Conservation (phyloP, 1,284 basidiomycete genomes). For the Leccinum subfulvum region DNA sequence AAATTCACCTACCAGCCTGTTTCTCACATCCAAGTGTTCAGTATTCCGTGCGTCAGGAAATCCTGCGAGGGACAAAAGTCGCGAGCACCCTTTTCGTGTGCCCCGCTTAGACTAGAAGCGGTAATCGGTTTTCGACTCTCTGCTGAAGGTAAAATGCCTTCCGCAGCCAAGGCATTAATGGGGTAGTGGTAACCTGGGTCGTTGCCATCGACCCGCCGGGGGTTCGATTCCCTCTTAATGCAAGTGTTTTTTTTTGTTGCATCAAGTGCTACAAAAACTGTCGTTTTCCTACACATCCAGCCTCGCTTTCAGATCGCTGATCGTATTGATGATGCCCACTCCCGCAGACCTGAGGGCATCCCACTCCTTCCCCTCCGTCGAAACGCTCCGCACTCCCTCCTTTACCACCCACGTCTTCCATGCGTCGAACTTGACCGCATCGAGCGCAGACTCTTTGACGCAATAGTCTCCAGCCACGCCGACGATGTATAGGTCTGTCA, state of each 20-base stretch:
- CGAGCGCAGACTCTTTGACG: constrained; percentile 48
- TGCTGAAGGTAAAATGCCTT: background rate
- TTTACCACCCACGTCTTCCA: constrained; percentile 49
- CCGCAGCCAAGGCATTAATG: constrained; percentile 20
- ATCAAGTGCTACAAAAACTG: background rate
- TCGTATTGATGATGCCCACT: constrained; percentile 28
- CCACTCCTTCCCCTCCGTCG: constrained; percentile 36
- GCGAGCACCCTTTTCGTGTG: background rate
- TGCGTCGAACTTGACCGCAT: constrained; percentile 38
- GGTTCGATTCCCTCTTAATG: constrained; percentile 25
- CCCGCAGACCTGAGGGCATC: constrained; percentile 35
- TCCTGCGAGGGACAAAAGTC: background rate
- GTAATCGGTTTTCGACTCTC: background rate
- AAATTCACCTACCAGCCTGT: background rate
- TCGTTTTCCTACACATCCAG: constrained; percentile 11
- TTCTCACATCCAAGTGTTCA: background rate
- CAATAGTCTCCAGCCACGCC: constrained; percentile 55
- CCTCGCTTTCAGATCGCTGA: constrained; percentile 24
- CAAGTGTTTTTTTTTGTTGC: background rate
- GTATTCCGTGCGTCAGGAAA: background rate
- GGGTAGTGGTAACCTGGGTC: constrained; percentile 33
- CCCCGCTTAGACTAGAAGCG: background rate
- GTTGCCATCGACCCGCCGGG: constrained; percentile 61
- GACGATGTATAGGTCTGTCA: constrained; percentile 48
- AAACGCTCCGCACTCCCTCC: constrained; percentile 42